Evolutionary conservation across 1,139 yeast species (phyloP).

Genomic region (Protomyces lactucae-debilis): DNA sequence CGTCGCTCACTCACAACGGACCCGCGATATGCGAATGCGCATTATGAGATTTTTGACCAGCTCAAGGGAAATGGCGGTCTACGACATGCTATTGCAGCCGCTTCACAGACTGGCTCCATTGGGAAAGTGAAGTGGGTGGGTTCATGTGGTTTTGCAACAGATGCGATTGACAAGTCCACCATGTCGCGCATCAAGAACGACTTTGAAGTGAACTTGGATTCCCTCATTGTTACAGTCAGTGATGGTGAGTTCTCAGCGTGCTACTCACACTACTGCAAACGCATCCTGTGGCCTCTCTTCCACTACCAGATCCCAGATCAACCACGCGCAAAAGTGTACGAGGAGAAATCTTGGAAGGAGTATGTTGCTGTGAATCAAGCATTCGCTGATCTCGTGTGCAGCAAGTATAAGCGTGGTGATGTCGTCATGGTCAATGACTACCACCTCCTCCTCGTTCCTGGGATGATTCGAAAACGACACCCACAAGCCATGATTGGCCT

Average conservation of each 20-base stretch:
- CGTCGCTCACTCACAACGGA: slow-evolving; percentile 3
- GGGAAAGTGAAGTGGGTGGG: slow-evolving; percentile 73
- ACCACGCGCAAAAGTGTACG: slow-evolving; percentile 89
- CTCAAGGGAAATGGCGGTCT: slow-evolving; percentile 86
- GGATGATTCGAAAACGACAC: slow-evolving; percentile 66
- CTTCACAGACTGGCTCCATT: slow-evolving; percentile 48
- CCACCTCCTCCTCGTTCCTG: slow-evolving; percentile 80
- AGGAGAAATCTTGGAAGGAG: slow-evolving; percentile 82
- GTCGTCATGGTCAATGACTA: slow-evolving; percentile 91
- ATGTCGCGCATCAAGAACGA: slow-evolving; percentile 37
- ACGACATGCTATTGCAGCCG: slow-evolving; percentile 72
- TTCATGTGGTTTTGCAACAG: slow-evolving; percentile 66
- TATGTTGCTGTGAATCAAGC: slow-evolving; percentile 53
- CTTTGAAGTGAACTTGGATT: slow-evolving; percentile 34
- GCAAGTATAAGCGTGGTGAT: slow-evolving; percentile 62
- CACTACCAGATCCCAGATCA: slow-evolving; percentile 96
- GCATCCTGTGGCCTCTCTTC: slow-evolving; percentile 92
- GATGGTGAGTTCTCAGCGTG: slow-evolving; percentile 16
- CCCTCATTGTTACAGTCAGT: slow-evolving; percentile 16
- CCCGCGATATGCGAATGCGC: slow-evolving; percentile 55
- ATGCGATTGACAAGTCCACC: slow-evolving; percentile 59
- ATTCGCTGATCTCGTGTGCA: slow-evolving; percentile 71
- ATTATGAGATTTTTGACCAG: slow-evolving; percentile 67
- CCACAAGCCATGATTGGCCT: slow-evolving; percentile 89
- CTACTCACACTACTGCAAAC: slow-evolving; percentile 45